Evolutionary conservation across 2,329 filamentous ascomycete species (phyloP), one percentile per base, ranked within the genome.

Genomic region (Trichoderma brevicompactum): DNA sequence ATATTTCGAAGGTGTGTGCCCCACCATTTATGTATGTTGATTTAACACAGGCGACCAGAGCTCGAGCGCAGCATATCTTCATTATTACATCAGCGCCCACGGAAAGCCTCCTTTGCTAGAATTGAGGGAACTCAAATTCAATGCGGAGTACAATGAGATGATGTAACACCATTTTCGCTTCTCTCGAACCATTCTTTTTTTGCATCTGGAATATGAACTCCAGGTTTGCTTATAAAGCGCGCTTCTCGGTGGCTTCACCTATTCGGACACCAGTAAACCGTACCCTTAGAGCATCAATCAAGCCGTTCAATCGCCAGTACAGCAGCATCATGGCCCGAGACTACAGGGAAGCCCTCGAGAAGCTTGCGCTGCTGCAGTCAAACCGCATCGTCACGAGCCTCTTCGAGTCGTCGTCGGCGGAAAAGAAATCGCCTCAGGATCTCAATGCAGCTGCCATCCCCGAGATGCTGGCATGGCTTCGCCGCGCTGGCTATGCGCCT

Each of bases 381-480:
- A 97, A 97, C 76, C 89, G 88, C 71, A 85, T 89, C 44, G 82
- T 91, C 66, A 83, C 81, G 7, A 75, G 77, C 17, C 79, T 85
- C 52, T 86, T 86, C 71, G 75, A 78, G 50, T 63, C 43, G n/a
- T 88, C 13, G 79, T 87, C 70, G 80, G 82, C 58, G 79, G 32
- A 70, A 5, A 60, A 56, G 6, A 64, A 82, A 32, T 83, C 86
- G 68, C 82, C 64, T 4, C 66, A 75, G 41, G 78, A 82, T 69
- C 79, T 91, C 79, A 96, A 96, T 73, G 82, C 88, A 54, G 82
- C 82, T 63, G 91, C 93, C 7, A 88, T 96, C 56, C 91, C 92
- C 0, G 92, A 97, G 75, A 94, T 95, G 85, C 80, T 89, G 34
- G 85, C 87, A 70, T 96, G 91, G 90, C 87, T 92, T 69, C 81